A percentile compares a stretch with the other conserved stretches of the same genome.
These are phyloP conservation scores for Cryphonectria carpinicola DNA, from an alignment of 2,329 filamentous ascomycete species.

Conservation along the genomic window DNA sequence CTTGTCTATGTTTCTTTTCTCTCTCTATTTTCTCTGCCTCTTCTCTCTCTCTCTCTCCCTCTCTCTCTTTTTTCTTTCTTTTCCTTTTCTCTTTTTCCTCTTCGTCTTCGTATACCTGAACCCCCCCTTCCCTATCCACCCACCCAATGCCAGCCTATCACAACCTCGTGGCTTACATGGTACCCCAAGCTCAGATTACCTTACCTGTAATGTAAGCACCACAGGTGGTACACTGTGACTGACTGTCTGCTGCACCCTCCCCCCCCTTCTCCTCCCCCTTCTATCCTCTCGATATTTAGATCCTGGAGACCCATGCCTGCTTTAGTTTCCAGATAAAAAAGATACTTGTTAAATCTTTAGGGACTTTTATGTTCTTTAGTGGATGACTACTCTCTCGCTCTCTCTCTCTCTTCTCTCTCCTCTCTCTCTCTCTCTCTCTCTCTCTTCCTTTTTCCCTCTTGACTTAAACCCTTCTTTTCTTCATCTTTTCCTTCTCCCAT, in stretches of 20 bases:
- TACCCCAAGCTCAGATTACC: neutral
- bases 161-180: neutral
- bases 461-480: neutral
- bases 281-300: conserved; percentile 1
- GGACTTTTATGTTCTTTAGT: neutral
- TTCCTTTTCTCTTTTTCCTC: neutral
- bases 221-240: neutral
- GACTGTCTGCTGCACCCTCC: neutral
- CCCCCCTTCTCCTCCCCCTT: too few relatives aligned
- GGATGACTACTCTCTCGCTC: neutral
- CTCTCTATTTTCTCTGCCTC: too few relatives aligned
- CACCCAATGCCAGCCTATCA: neutral
- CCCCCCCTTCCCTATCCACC: neutral
- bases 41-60: neutral
- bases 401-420: neutral
- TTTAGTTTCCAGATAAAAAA: neutral
- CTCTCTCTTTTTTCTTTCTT: neutral
- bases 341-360: neutral
- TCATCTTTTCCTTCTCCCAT: neutral
- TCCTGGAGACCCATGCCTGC: neutral
- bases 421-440: neutral
- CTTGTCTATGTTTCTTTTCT: neutral
- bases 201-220: neutral
- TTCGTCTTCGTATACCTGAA: neutral
- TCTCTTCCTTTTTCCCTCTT: neutral